Base-by-base conservation (phyloP, 2,329 filamentous ascomycete species). In the Xylariomycetidae sp. region DNA sequence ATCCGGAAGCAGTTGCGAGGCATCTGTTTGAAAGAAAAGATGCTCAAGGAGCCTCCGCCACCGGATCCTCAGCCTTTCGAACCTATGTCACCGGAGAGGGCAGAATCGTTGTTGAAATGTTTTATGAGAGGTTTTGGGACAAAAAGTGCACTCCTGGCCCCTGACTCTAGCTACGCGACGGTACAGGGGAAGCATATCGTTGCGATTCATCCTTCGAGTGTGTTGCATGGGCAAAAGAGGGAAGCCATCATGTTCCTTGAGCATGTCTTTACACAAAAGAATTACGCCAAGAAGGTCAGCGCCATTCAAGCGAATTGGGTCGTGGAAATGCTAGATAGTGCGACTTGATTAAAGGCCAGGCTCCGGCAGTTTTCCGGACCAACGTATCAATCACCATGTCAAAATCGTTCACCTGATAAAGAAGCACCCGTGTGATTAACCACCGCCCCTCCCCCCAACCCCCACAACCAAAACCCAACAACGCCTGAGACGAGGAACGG, bases 211-310 rank as follows among this genome's bases (percentile, higher is more conserved):
- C 79, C 79, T 0, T 69, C 74, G 0, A 82, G 78, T 43, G 73
- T 78, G 0, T 46, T 82, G 30, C 74, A 80, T 42, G 77, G 78
- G 0, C 67, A 72, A 47, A 81, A 80, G 57, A 70, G 68, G 49
- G 77, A 81, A 56, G 77, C 77, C 4, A 80, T 83, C 50, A 78
- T 83, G 77, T 83, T 81, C 41, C 53, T 82, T 8, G 78, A 83
- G 43, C 74, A 82, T 43, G 76, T 82, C 0, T 82, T 74, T 46
- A 83, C 79, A 1, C 70, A 70, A 34, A 80, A 79, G 58, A 82
- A 75, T 47, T 82, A 82, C 39, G 78, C 73, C 0, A 81, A 80
- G 53, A 81, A 77, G 54, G 77, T 82, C 39, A 80, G 74, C 55
- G 69, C 68, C 1, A 69, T 82, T 12, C 72, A 78, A 39, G 72